phyloP scores from a whole-genome alignment of 202 grass and related monocot species.

The Schoenoplectus triqueter region DNA sequence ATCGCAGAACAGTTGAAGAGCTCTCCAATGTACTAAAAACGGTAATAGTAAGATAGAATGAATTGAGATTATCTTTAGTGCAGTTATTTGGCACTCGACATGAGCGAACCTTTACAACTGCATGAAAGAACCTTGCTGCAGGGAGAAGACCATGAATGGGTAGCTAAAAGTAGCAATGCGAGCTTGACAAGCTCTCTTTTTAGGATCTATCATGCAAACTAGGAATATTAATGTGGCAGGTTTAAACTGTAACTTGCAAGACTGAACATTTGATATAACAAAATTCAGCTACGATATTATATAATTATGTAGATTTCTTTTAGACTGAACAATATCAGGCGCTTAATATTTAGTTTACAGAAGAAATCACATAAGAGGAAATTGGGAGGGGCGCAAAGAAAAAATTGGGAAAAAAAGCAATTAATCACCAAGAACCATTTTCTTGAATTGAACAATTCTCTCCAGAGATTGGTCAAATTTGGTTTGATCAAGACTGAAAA shows the following conservation, averaged over 20 bases:
- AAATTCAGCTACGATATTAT: background rate
- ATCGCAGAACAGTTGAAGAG: too few relatives aligned
- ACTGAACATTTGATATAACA: background rate
- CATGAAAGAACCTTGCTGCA: too few relatives aligned
- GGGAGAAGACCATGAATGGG: too few relatives aligned
- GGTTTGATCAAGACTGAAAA: slow-evolving; percentile 62
- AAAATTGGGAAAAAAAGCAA: background rate
- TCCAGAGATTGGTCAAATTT: slow-evolving; percentile 69
- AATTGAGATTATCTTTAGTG: too few relatives aligned
- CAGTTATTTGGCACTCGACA: too few relatives aligned
- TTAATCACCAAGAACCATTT: slow-evolving; percentile 58
- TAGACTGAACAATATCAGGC: background rate
- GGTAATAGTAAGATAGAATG: too few relatives aligned
- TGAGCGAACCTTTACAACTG: too few relatives aligned
- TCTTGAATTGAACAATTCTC: slow-evolving; percentile 62
- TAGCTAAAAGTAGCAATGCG: background rate
- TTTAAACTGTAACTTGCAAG: background rate
- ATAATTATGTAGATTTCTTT: background rate
- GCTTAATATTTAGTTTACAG: slow-evolving; percentile 10
- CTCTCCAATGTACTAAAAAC: too few relatives aligned
- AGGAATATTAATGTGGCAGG: background rate
- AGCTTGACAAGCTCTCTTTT: background rate
- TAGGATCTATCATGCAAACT: background rate
- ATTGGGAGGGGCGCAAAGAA: background rate
- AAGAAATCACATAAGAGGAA: slow-evolving; percentile 7